Evolutionary conservation across 768 basidiomycete species (phyloP), one percentile per base, ranked within the genome.

Genomic region (Tulasnella sp.): DNA sequence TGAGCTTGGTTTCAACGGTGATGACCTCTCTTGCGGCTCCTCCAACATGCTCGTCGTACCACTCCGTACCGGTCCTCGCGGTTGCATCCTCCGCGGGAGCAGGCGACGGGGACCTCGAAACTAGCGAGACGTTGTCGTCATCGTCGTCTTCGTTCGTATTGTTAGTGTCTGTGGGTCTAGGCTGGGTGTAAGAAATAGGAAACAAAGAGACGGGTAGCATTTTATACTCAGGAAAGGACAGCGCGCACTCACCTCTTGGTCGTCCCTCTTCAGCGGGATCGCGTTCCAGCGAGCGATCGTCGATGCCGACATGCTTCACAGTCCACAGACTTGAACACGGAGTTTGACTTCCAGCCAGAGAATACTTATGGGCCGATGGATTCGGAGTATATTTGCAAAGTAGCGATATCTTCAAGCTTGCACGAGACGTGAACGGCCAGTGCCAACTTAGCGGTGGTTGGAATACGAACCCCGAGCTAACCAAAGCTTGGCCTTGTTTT

Each of bases 1-100:
- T 89, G 76, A 94, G 88, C 79, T 84, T 91, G 47, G 91, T 93
- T 67, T 94, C 89, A 70, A 93, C 86, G 8, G 92, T 93, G 74
- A 93, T 85, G 75, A 87, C 83, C 77, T 94, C 92, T 37, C 82
- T 85, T 64, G 82, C 82, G 8, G 39, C 77, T 9, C 83, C 83
- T 36, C 78, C 81, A 67, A 85, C 79, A 77, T 87, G 85, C 77
- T 90, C 88, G 75, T 91, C 89, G 77, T 90, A 90, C 76, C 87
- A 87, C 78, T 83, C 81, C 64, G 84, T 76, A 76, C 79, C 70
- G 41, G 77, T 78, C 79, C 72, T 90, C 86, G 85, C 68, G 41
- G 86, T 87, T 35, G 79, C 76, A 74, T 85, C 83, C 32, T 75
- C 73, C n/a, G 67, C 36, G 3, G 84, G 81, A 1, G 77, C 75